Evolutionary conservation across 2,329 filamentous ascomycete species (phyloP).

Genomic region (Trichoderma cornu-damae): DNA sequence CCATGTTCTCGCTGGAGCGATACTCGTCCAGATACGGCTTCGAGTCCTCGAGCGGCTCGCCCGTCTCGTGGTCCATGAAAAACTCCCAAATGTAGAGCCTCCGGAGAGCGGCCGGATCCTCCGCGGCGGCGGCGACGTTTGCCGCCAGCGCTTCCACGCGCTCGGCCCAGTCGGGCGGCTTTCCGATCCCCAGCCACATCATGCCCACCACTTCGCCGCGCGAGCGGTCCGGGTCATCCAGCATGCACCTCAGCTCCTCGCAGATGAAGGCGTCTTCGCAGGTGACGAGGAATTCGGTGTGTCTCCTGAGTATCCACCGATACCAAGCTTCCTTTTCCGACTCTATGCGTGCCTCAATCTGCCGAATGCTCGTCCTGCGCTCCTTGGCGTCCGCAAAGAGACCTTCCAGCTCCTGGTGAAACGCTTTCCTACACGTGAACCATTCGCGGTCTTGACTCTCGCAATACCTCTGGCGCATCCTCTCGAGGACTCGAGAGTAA

Average conservation of each 20-base stretch:
- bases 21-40: conserved; percentile 40
- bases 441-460: conserved; percentile 41
- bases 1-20: conserved; percentile 25
- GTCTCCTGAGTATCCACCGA: conserved; percentile 39
- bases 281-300: conserved; percentile 36
- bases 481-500: conserved; percentile 44
- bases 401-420: conserved; percentile 46
- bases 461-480: conserved; percentile 37
- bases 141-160: conserved; percentile 33
- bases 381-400: conserved; percentile 46
- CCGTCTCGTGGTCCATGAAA: conserved; percentile 37
- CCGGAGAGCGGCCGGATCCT: conserved; percentile 31
- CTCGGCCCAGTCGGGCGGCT: conserved; percentile 30
- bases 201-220: conserved; percentile 35
- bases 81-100: conserved; percentile 40
- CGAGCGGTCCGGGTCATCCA: conserved; percentile 36
- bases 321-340: conserved; percentile 52
- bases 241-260: conserved; percentile 33
- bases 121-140: conserved; percentile 31
- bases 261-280: conserved; percentile 28
- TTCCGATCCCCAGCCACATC: conserved; percentile 36
- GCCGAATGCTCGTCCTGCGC: conserved; percentile 39
- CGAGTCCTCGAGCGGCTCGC: conserved; percentile 30
- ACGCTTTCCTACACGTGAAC: conserved; percentile 46
- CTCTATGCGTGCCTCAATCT: conserved; percentile 46